A percentile compares a stretch with the other conserved stretches of the same genome.
These are phyloP conservation scores for Cadophora luteo-olivacea DNA, from an alignment of 2,329 filamentous ascomycete species.

Conservation along the genomic window DNA sequence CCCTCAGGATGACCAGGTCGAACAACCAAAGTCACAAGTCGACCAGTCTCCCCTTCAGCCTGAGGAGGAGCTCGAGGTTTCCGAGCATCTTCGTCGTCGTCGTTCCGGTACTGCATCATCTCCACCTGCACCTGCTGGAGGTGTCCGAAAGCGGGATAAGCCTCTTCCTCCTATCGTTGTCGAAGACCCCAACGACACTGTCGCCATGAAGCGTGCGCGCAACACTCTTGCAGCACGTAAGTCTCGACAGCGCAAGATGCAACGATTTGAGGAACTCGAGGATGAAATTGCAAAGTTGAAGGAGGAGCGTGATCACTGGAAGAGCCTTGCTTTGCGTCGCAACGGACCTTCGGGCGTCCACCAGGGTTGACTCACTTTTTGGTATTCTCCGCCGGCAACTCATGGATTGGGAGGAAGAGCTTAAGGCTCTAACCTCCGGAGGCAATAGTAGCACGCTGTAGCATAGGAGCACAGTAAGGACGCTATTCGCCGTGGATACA, in stretches of 20 bases:
- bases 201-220: conserved; percentile 91
- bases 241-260: conserved; percentile 85
- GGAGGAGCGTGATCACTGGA: conserved; percentile 71
- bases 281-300: conserved; percentile 73
- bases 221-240: conserved; percentile 95
- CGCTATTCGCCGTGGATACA: conserved; percentile 41
- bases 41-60: conserved; percentile 39
- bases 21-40: conserved; percentile 36
- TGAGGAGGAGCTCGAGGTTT: conserved; percentile 56
- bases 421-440: conserved; percentile 39
- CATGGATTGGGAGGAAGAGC: conserved; percentile 44
- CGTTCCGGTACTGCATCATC: conserved; percentile 65
- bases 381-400: conserved; percentile 41
- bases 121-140: conserved; percentile 74
- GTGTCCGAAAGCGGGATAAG: conserved; percentile 78
- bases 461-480: conserved; percentile 39
- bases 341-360: conserved; percentile 23
- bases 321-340: conserved; percentile 46
- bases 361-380: conserved; percentile 34
- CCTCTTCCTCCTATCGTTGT: conserved; percentile 80
- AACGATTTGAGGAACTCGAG: conserved; percentile 77
- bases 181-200: conserved; percentile 73
- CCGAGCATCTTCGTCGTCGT: conserved; percentile 51
- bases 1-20: conserved; percentile 54
- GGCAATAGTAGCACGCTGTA: conserved; percentile 41